Conservation (phyloP, 768 basidiomycete genomes). For the Infundibulicybe gibba region DNA sequence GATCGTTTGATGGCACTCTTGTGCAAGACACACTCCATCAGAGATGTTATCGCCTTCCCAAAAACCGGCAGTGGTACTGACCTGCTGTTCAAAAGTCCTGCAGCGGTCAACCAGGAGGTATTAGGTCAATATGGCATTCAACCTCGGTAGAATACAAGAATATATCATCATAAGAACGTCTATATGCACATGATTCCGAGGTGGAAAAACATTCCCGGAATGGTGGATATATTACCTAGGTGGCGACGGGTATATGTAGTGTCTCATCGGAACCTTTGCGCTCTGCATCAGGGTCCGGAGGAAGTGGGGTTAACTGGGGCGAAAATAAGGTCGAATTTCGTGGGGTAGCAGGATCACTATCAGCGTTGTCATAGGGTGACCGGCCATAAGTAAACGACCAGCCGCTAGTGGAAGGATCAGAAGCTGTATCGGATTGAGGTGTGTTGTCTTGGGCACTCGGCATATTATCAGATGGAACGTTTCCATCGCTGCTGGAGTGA, state of each 20-base stretch:
- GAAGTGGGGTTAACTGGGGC: constrained; percentile 19
- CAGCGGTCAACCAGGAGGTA: constrained; percentile 45
- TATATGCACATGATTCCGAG: not conserved
- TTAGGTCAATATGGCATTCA: constrained; percentile 65
- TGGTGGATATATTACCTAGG: constrained; percentile 8
- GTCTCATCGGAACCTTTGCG: constrained; percentile 20
- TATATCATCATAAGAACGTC: constrained; percentile 10
- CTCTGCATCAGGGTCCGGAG: constrained; percentile 13
- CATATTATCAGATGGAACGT: constrained; percentile 14
- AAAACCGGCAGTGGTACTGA: constrained; percentile 85
- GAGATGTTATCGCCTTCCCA: constrained; percentile 96
- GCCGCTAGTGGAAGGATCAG: not conserved
- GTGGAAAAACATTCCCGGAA: not conserved
- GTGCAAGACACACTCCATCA: constrained; percentile 81
- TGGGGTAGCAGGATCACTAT: constrained; percentile 16
- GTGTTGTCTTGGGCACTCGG: constrained; percentile 15
- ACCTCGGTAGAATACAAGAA: constrained; percentile 16
- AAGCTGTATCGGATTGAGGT: constrained; percentile 19
- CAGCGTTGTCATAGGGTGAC: constrained; percentile 24
- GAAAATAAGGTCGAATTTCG: constrained; percentile 23
- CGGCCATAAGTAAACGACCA: constrained; percentile 41
- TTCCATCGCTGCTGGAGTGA: constrained; percentile 9
- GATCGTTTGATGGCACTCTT: constrained; percentile 92
- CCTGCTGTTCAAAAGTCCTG: constrained; percentile 86
- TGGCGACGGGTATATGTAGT: constrained; percentile 11